Evolutionary conservation across 1,284 basidiomycete species (phyloP).

Genomic region (Ceratobasidium sp.): DNA sequence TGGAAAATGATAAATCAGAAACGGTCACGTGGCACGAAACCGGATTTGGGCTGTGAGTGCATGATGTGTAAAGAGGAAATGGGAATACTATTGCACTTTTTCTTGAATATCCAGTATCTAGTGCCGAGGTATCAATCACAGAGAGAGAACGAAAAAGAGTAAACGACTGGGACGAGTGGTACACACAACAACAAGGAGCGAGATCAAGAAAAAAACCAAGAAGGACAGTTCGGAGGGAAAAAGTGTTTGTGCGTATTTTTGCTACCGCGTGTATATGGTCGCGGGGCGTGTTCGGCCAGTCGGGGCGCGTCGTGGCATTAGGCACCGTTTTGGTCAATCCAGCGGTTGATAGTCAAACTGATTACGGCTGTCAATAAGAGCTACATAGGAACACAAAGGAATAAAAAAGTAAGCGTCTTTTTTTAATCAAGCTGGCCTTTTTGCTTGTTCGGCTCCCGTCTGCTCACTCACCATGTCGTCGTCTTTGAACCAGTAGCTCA

Average conservation of each 20-base stretch:
- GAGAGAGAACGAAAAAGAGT: constrained; percentile 15
- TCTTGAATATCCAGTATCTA: constrained; percentile 19
- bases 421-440: not conserved
- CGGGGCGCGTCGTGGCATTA: constrained; percentile 5
- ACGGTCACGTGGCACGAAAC: not conserved
- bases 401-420: constrained; percentile 14
- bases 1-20: no score
- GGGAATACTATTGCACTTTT: constrained; percentile 8
- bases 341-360: constrained; percentile 41
- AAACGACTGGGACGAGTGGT: not conserved
- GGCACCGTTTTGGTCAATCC: constrained; percentile 42
- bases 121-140: constrained; percentile 20
- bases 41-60: not conserved
- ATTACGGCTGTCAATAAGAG: constrained; percentile 37
- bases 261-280: constrained; percentile 13
- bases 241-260: constrained; percentile 2
- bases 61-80: not conserved
- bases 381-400: constrained; percentile 27
- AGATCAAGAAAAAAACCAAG: constrained; percentile 4
- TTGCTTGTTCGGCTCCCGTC: constrained; percentile 27
- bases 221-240: not conserved
- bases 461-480: constrained; percentile 41
- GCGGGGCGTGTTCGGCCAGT: not conserved
- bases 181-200: not conserved
- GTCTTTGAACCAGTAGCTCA: constrained; percentile 42